Percentiles rank a stretch among this genome's conserved stretches.
These are phyloP conservation scores for Phycomyces blakesleeanus DNA, from an alignment of 192 early-diverging fungal genomes.

Conservation along the genomic window DNA sequence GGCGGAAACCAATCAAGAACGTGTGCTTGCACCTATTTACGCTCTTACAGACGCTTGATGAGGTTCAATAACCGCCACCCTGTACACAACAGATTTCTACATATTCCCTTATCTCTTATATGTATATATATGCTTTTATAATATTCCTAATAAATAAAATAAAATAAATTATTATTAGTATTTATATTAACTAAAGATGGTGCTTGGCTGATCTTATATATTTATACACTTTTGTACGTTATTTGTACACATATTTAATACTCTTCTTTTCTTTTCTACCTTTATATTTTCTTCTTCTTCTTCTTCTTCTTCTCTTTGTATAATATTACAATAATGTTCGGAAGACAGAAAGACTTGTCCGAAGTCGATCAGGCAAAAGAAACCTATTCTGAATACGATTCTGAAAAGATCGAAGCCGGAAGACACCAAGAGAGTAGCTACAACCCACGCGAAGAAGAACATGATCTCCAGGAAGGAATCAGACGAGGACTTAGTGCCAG, in stretches of 20 bases:
- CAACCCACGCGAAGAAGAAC: conserved; percentile 4
- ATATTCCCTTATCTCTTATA: neutral
- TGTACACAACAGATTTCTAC: neutral
- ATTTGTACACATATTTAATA: conserved; percentile 10
- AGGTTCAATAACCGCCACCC: neutral
- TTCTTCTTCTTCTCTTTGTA: neutral
- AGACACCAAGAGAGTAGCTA: neutral
- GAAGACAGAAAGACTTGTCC: no score
- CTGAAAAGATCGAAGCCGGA: neutral
- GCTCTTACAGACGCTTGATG: conserved; percentile 1
- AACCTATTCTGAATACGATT: conserved; percentile 3
- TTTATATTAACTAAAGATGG: neutral
- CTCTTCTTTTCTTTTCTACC: neutral
- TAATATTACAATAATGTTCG: no score
- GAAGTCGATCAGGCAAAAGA: neutral
- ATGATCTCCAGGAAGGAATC: conserved; percentile 7
- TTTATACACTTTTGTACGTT: no score
- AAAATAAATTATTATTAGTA: no score
- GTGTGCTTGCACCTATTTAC: conserved; percentile 21
- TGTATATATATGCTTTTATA: no score
- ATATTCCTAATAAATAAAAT: no score
- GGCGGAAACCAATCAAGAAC: conserved; percentile 35
- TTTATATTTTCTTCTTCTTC: neutral
- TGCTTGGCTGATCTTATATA: neutral
- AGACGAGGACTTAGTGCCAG: conserved; percentile 24